Evolutionary conservation across 1,139 yeast species (phyloP).

Genomic region (Candida smagusa): DNA sequence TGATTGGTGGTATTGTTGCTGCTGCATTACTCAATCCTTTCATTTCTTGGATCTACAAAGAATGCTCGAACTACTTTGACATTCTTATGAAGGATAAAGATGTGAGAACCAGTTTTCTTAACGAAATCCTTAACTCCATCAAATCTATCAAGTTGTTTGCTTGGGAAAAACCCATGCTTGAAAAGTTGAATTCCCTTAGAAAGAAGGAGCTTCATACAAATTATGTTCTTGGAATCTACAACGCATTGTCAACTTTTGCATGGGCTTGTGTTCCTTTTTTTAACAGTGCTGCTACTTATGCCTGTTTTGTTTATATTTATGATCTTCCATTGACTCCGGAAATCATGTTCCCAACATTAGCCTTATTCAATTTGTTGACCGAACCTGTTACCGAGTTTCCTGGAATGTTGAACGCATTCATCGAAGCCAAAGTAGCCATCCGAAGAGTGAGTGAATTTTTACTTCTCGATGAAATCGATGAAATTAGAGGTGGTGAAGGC

Average conservation of each 20-base stretch:
- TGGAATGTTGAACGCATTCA: slow-evolving; percentile 23
- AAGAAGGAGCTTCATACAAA: slow-evolving; percentile 29
- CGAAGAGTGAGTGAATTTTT: slow-evolving; percentile 33
- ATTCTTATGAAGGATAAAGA: slow-evolving; percentile 31
- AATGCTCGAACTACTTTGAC: slow-evolving; percentile 11
- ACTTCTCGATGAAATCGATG: slow-evolving; percentile 30
- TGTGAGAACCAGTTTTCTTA: slow-evolving; percentile 35
- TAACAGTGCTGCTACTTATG: slow-evolving; percentile 31
- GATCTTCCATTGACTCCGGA: slow-evolving; percentile 31
- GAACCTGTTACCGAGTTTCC: slow-evolving; percentile 37
- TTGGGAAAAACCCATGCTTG: slow-evolving; percentile 41
- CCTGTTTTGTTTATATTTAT: slow-evolving; percentile 23
- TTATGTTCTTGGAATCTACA: slow-evolving; percentile 30
- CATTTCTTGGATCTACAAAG: slow-evolving; percentile 37
- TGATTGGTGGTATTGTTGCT: slow-evolving; percentile 33
- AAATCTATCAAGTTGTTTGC: slow-evolving; percentile 40
- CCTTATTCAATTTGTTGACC: slow-evolving; percentile 33
- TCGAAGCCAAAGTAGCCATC: slow-evolving; percentile 31
- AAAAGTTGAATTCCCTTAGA: slow-evolving; percentile 30
- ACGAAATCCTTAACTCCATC: slow-evolving; percentile 38
- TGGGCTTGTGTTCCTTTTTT: slow-evolving; percentile 40
- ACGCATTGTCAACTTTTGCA: slow-evolving; percentile 28
- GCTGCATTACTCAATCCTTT: slow-evolving; percentile 34
- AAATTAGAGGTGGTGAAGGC: slow-evolving; percentile 12
- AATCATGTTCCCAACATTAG: slow-evolving; percentile 39